Evolutionary conservation across 2,329 filamentous ascomycete species (phyloP).

Genomic region (Trichoderma atroviride): DNA sequence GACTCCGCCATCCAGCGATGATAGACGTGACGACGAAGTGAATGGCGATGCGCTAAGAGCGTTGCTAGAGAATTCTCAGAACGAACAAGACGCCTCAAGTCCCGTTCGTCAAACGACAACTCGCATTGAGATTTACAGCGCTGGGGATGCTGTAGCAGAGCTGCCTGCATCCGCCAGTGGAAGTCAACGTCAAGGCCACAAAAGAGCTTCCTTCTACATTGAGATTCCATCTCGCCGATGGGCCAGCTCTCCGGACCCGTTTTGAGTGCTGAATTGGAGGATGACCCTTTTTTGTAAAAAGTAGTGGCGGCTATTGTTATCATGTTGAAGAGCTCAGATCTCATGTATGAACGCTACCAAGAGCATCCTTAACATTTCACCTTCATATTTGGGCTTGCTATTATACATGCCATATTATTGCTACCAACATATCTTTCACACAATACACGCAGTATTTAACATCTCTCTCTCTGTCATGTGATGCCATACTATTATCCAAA

Average conservation of each 20-base stretch:
- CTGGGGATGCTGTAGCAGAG: not conserved
- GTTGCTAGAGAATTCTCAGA: not conserved
- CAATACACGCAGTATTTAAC: not conserved
- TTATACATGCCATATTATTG: not conserved
- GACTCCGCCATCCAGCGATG: slow-evolving; percentile 6
- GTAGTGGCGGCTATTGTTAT: not conserved
- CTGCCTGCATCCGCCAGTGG: not conserved
- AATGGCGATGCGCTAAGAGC: not conserved
- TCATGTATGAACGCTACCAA: not conserved
- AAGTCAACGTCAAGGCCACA: not conserved
- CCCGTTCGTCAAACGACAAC: not conserved
- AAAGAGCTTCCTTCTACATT: slow-evolving; percentile 2
- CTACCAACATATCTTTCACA: not conserved
- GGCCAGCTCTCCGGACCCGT: slow-evolving; percentile 13
- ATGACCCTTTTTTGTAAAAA: not conserved
- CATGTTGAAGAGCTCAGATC: not conserved
- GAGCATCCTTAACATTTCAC: not conserved
- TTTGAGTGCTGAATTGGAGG: not conserved
- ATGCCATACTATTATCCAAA: not conserved
- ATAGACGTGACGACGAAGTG: not conserved
- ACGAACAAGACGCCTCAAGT: not conserved
- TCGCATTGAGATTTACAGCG: not conserved
- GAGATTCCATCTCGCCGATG: not conserved
- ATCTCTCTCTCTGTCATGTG: not conserved
- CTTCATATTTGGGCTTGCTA: not conserved